Evolutionary conservation across 2,329 filamentous ascomycete species (phyloP).

Genomic region (Colletotrichum sp.): DNA sequence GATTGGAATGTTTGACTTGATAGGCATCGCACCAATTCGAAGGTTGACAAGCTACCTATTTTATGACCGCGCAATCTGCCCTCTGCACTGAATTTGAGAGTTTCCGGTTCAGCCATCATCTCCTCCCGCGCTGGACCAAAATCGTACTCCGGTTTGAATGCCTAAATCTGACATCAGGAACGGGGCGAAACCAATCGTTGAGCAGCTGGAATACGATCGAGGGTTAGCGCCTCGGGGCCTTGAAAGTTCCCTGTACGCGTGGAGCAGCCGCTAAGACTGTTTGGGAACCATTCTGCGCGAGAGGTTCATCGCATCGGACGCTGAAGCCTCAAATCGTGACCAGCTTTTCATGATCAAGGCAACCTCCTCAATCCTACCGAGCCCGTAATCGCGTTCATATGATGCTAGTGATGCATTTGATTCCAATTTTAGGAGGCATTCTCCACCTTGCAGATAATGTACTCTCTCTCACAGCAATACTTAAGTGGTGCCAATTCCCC

Average conservation of each 20-base stretch:
- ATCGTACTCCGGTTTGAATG: too few relatives aligned
- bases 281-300: background rate
- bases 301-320: constrained; percentile 12
- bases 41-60: too few relatives aligned
- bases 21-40: too few relatives aligned
- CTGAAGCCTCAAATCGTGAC: background rate
- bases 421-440: background rate
- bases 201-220: background rate
- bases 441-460: background rate
- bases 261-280: background rate
- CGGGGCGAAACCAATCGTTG: background rate
- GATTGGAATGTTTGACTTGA: too few relatives aligned
- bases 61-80: too few relatives aligned
- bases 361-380: background rate
- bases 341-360: background rate
- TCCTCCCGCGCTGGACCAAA: too few relatives aligned
- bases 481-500: background rate
- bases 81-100: too few relatives aligned
- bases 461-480: background rate
- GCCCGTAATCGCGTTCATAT: background rate
- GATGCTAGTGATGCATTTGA: background rate
- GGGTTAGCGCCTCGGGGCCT: background rate
- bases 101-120: too few relatives aligned
- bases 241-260: background rate
- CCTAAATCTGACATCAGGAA: background rate